Conservation (phyloP, 1,284 basidiomycete species). For the Pseudozyma pruni region DNA sequence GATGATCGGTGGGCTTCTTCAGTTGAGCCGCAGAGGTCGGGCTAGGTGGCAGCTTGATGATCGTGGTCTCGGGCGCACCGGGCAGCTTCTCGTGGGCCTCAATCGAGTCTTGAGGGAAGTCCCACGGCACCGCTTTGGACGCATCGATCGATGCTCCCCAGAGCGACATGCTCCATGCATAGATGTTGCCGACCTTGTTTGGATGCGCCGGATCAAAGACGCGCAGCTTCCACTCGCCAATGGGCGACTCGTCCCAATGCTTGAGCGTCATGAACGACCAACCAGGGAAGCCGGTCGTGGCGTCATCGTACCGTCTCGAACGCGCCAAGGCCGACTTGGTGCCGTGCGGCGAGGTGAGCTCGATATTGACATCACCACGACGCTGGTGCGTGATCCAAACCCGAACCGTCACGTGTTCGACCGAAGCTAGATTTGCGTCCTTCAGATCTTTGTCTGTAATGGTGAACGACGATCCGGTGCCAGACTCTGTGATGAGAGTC, state of each 20-base stretch:
- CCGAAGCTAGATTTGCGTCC: conserved; percentile 81
- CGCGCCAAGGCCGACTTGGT: conserved; percentile 85
- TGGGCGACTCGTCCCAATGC: conserved; percentile 95
- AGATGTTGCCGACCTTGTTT: conserved; percentile 76
- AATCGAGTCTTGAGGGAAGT: conserved; percentile 59
- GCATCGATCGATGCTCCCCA: conserved; percentile 91
- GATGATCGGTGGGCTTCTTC: conserved; percentile 83
- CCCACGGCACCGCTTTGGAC: conserved; percentile 71
- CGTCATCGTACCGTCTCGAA: conserved; percentile 77
- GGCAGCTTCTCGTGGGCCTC: conserved; percentile 72
- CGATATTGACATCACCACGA: conserved; percentile 92
- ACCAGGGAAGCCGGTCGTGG: conserved; percentile 80
- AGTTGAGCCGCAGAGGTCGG: conserved; percentile 61
- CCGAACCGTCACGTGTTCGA: conserved; percentile 92
- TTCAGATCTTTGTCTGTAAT: conserved; percentile 79
- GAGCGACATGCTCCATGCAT: conserved; percentile 90
- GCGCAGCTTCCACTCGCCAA: conserved; percentile 88
- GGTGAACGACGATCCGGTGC: conserved; percentile 76
- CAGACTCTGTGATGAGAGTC: conserved; percentile 74
- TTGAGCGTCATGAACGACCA: conserved; percentile 99
- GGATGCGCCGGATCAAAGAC: conserved; percentile 81
- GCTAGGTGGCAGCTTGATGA: conserved; percentile 66
- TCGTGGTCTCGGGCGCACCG: conserved; percentile 63
- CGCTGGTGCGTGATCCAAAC: conserved; percentile 90
- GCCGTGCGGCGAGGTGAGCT: conserved; percentile 85